Percentiles rank a stretch among this genome's conserved stretches.
phyloP scores from a whole-genome alignment of 2,329 filamentous ascomycete genomes.

The Lachnellula cervina region DNA sequence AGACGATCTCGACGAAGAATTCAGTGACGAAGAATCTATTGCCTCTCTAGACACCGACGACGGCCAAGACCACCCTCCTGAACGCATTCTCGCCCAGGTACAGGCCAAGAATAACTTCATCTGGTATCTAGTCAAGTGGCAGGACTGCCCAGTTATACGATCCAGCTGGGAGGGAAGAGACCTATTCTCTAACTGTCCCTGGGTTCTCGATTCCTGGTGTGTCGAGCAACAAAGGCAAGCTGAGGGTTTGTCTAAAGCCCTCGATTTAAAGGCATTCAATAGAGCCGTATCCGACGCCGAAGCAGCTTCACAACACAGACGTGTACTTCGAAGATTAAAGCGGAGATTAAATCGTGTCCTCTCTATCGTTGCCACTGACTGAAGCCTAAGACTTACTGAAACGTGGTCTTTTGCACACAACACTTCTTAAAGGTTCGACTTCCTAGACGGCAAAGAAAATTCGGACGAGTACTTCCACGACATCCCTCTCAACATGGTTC shows the following conservation, averaged over 20 bases:
- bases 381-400: constrained; percentile 10
- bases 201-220: constrained; percentile 27
- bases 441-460: neutral
- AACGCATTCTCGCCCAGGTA: constrained; percentile 29
- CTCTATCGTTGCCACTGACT: constrained; percentile 22
- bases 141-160: constrained; percentile 29
- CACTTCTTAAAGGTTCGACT: neutral
- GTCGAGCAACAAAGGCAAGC: constrained; percentile 25
- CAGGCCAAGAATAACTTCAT: constrained; percentile 18
- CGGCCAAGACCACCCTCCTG: constrained; percentile 27
- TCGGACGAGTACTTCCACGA: neutral
- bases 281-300: constrained; percentile 23
- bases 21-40: constrained; percentile 27
- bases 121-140: constrained; percentile 33
- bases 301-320: constrained; percentile 21
- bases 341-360: constrained; percentile 26
- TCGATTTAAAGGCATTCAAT: constrained; percentile 28
- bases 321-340: constrained; percentile 27
- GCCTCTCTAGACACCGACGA: constrained; percentile 30
- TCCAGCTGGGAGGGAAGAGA: constrained; percentile 29
- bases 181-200: constrained; percentile 20
- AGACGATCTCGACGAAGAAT: constrained; percentile 21
- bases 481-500: constrained; percentile 19
- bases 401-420: constrained; percentile 15
- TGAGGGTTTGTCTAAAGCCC: constrained; percentile 27